Evolutionary conservation across 202 grass and related monocot genomes (phyloP).

Genomic region (Cymbopogon flexuosus): DNA sequence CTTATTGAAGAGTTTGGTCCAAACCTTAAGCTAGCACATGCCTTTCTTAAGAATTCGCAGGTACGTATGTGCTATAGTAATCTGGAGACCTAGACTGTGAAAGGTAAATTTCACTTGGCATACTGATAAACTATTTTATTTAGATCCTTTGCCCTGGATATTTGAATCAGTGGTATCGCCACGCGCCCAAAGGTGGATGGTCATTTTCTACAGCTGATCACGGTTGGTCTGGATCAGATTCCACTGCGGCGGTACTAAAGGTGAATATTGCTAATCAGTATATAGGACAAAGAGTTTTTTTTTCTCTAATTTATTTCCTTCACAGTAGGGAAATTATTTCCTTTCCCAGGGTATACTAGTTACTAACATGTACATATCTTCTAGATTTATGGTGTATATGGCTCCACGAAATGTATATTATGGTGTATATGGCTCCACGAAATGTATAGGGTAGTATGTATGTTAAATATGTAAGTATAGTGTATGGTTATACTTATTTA

Average conservation of each 20-base stretch:
- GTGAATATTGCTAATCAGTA: not conserved
- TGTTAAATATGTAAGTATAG: too few species aligned
- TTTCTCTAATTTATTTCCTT: not conserved
- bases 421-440: too few species aligned
- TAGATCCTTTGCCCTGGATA: constrained; percentile 49
- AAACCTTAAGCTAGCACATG: constrained; percentile 55
- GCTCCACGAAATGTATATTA: too few species aligned
- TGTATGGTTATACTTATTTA: too few species aligned
- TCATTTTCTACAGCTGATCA: constrained; percentile 59
- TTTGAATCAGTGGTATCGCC: constrained; percentile 44
- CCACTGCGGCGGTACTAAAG: constrained; percentile 54
- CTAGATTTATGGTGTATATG: too few species aligned
- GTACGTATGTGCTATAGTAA: constrained; percentile 21
- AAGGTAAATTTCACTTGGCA: not conserved
- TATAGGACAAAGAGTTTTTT: not conserved
- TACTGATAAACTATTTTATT: constrained; percentile 27
- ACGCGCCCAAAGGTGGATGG: constrained; percentile 62
- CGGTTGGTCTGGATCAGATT: constrained; percentile 57
- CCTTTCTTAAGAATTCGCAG: constrained; percentile 61
- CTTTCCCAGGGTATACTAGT: too few species aligned
- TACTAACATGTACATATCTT: too few species aligned
- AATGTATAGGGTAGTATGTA: too few species aligned
- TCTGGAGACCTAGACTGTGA: not conserved
- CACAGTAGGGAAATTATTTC: too few species aligned
- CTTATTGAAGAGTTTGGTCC: constrained; percentile 59